A percentile compares a stretch with the other conserved stretches of the same genome.
These are phyloP conservation scores for Colletotrichum spaethianum DNA, from an alignment of 2,329 filamentous ascomycete species.

Conservation along the genomic window DNA sequence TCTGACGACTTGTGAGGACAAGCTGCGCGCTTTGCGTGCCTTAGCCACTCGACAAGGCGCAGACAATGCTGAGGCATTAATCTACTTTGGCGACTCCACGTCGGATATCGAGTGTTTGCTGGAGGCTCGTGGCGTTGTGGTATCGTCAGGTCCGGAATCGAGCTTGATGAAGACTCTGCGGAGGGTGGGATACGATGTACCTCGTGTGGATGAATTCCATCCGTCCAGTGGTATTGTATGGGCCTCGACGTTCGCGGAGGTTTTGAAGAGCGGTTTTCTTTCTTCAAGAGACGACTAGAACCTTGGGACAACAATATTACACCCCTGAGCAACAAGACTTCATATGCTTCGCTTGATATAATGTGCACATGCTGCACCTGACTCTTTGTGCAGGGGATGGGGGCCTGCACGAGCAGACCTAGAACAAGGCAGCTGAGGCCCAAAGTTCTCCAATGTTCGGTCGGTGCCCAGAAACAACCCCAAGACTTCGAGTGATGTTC, in stretches of 20 bases:
- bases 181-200: constrained; percentile 50
- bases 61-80: constrained; percentile 44
- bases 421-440: neutral
- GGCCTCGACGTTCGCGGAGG: constrained; percentile 49
- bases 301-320: neutral
- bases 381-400: constrained; percentile 14
- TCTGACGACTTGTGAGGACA: constrained; percentile 61
- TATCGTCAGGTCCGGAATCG: constrained; percentile 53
- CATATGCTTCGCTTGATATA: too few relatives aligned
- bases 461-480: neutral
- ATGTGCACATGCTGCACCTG: neutral
- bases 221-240: constrained; percentile 47
- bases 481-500: neutral
- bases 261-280: constrained; percentile 31
- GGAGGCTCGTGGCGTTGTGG: constrained; percentile 60
- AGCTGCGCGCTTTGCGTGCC: constrained; percentile 57
- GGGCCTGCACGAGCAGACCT: neutral
- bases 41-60: constrained; percentile 44
- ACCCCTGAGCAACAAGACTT: neutral
- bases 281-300: neutral
- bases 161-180: constrained; percentile 45
- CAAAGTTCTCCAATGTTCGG: neutral
- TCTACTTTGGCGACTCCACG: constrained; percentile 72
- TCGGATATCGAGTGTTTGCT: constrained; percentile 70
- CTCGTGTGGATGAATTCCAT: constrained; percentile 45